Percentiles rank a stretch among this genome's conserved stretches.
Evolutionary conservation across 2,329 filamentous ascomycete species (phyloP).

Genomic region (Didymella arachidicola): DNA sequence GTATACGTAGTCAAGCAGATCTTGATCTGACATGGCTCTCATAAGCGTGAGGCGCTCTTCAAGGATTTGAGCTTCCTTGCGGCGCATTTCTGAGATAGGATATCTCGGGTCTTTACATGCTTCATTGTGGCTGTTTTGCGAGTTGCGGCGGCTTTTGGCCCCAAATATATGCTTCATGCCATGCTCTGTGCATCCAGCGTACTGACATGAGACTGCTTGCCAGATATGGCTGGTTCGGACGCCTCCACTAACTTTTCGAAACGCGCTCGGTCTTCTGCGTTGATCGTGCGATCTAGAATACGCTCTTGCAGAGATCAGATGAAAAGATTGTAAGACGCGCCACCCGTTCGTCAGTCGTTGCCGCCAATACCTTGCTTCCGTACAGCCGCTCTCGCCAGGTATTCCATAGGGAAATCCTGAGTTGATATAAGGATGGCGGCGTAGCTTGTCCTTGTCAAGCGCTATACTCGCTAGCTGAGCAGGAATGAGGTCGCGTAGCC

Average conservation of each 20-base stretch:
- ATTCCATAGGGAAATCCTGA: constrained; percentile 31
- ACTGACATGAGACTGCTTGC: constrained; percentile 28
- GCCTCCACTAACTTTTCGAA: constrained; percentile 26
- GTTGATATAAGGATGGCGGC: constrained; percentile 24
- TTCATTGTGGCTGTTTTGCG: constrained; percentile 2
- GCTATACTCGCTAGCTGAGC: constrained; percentile 24
- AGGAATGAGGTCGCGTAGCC: constrained; percentile 25
- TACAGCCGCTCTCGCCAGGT: constrained; percentile 22
- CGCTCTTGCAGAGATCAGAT: constrained; percentile 22
- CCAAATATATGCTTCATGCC: constrained; percentile 24
- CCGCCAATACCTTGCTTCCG: constrained; percentile 24
- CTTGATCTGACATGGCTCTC: constrained; percentile 11
- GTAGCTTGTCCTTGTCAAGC: constrained; percentile 32
- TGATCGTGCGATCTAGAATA: constrained; percentile 13
- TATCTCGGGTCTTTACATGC: neutral
- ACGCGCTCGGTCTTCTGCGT: constrained; percentile 13
- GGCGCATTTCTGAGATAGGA: constrained; percentile 8
- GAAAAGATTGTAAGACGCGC: constrained; percentile 25
- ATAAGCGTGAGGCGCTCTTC: constrained; percentile 19
- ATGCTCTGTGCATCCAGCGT: constrained; percentile 27
- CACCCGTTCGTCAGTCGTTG: constrained; percentile 25
- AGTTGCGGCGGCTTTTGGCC: constrained; percentile 9
- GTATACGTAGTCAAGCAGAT: constrained; percentile 27
- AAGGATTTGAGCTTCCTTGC: constrained; percentile 21
- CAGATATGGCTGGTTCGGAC: constrained; percentile 24